These are phyloP conservation scores for Alternaria consortialis DNA, from an alignment of 2,329 filamentous ascomycete genomes.

Conservation along the genomic window DNA sequence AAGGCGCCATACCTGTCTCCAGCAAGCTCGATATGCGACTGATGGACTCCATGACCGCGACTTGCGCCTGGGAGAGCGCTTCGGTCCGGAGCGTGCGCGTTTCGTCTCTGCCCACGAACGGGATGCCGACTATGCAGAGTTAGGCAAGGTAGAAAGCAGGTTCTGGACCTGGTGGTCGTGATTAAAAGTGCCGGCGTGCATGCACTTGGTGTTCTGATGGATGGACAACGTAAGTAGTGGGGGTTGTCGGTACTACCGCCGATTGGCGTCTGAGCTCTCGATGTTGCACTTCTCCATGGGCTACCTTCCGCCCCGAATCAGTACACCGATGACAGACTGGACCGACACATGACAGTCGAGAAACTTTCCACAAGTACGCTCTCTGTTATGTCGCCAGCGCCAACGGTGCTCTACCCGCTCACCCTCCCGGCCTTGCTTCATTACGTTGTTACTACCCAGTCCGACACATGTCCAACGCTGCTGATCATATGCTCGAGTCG, in stretches of 20 bases:
- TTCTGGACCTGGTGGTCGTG: conserved; percentile 30
- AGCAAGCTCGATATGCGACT: conserved; percentile 92
- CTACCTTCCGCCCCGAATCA: conserved; percentile 8
- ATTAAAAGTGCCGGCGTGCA: conserved; percentile 35
- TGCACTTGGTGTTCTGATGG: conserved; percentile 19
- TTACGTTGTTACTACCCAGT: conserved; percentile 65
- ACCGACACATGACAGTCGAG: conserved; percentile 18
- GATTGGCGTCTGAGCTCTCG: conserved; percentile 11
- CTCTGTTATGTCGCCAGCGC: conserved; percentile 31
- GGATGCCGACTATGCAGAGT: conserved; percentile 38
- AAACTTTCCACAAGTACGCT: background rate
- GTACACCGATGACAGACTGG: conserved; percentile 13
- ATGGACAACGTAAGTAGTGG: conserved; percentile 17
- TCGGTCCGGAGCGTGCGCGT: conserved; percentile 25
- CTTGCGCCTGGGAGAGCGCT: conserved; percentile 22
- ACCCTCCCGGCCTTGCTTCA: conserved; percentile 65
- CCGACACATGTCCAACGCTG: conserved; percentile 66
- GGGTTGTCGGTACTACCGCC: conserved; percentile 13
- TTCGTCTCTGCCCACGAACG: conserved; percentile 23
- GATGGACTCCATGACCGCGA: conserved; percentile 84
- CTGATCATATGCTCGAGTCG: conserved; percentile 76
- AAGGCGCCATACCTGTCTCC: conserved; percentile 76
- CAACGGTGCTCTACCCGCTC: conserved; percentile 51
- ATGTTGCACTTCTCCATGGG: background rate
- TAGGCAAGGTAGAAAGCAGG: conserved; percentile 28